Base-by-base conservation (phyloP, 768 basidiomycete genomes). In the Tubosaeta brunneosetosa region DNA sequence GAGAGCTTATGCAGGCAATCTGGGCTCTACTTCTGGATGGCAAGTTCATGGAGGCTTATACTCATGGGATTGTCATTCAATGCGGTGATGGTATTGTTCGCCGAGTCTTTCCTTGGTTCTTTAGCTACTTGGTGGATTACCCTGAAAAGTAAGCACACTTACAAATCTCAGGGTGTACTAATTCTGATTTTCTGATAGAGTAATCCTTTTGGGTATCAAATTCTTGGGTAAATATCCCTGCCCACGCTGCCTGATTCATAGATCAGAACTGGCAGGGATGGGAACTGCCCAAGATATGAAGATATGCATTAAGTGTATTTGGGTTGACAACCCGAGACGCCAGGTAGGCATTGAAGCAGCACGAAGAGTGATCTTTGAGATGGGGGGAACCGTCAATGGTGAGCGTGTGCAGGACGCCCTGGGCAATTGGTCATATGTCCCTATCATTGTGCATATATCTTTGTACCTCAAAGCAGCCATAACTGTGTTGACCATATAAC, bases 121-220 rank as follows among this genome's bases (percentile, higher is more conserved):
- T 66, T 16, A 50, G 34, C 3, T 61, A 65, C 27, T 61, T 55
- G 0, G 59, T 59, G 3, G 64, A 66, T 44, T 66, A 66, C 34
- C 59, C 61, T 3, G 64, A 63, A 48, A 64, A 65, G 64, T 66
- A 36, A 44, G 52, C 4, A 29, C 4, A 29, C 36, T 38, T 25
- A n/a, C n/a, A n/a, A n/a, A n/a, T 17, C 4, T n/a, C 37, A 10
- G 8, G 19, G 32, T 26, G 16, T 13, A 16, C 26, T 13, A 14
- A 42, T 38, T n/a, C 13, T 38, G n/a, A n/a, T 17, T 8, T 17
- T 29, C 6, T 26, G 12, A 10, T 31, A 44, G 43, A 25, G 16
- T 44, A 8, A 12, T 44, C 9, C 22, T 44, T 9, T 44, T 17
- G 5, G 44, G 44, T 17, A 44, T 31, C 14, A 44, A 44, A n/a